phyloP scores from a whole-genome alignment of 2,329 filamentous ascomycete genomes.

The Leptosphaerulina australis region DNA sequence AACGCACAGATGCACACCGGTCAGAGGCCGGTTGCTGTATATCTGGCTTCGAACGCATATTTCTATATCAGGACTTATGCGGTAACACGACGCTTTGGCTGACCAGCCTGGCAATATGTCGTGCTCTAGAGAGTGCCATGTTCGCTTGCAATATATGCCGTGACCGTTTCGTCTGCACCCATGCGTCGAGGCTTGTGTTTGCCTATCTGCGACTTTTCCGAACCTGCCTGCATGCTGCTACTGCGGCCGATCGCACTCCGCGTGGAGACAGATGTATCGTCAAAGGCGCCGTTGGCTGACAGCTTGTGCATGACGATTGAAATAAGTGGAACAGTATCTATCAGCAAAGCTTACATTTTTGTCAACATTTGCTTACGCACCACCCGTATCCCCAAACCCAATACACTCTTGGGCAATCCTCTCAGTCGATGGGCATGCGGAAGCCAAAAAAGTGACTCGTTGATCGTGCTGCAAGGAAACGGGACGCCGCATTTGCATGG shows the following conservation, averaged over 20 bases:
- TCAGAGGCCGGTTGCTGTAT: slow-evolving; percentile 7
- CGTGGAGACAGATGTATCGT: slow-evolving; percentile 10
- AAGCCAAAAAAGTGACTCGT: slow-evolving; percentile 9
- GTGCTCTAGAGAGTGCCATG: slow-evolving; percentile 24
- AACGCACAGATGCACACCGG: slow-evolving; percentile 7
- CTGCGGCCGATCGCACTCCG: slow-evolving; percentile 35
- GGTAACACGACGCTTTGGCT: slow-evolving; percentile 36
- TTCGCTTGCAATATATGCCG: slow-evolving; percentile 32
- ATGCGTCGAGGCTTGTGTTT: slow-evolving; percentile 23
- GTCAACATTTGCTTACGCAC: slow-evolving; percentile 15
- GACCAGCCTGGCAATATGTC: slow-evolving; percentile 30
- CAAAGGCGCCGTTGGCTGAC: slow-evolving; percentile 27
- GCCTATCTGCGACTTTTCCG: slow-evolving; percentile 28
- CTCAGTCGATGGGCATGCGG: slow-evolving; percentile 13
- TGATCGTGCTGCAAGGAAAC: slow-evolving; percentile 13
- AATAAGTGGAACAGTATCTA: slow-evolving; percentile 1
- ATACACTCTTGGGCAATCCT: background rate
- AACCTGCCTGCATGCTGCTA: slow-evolving; percentile 34
- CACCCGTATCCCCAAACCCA: background rate
- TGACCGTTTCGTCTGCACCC: slow-evolving; percentile 37
- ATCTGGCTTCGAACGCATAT: background rate
- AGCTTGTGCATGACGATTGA: slow-evolving; percentile 26
- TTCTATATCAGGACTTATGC: slow-evolving; percentile 3
- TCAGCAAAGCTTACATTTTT: slow-evolving; percentile 12
- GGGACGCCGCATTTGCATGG: slow-evolving; percentile 18